Evolutionary conservation across 2,329 filamentous ascomycete genomes (phyloP), one percentile per base, ranked within the genome.

Genomic region (Aureobasidium namibiae): DNA sequence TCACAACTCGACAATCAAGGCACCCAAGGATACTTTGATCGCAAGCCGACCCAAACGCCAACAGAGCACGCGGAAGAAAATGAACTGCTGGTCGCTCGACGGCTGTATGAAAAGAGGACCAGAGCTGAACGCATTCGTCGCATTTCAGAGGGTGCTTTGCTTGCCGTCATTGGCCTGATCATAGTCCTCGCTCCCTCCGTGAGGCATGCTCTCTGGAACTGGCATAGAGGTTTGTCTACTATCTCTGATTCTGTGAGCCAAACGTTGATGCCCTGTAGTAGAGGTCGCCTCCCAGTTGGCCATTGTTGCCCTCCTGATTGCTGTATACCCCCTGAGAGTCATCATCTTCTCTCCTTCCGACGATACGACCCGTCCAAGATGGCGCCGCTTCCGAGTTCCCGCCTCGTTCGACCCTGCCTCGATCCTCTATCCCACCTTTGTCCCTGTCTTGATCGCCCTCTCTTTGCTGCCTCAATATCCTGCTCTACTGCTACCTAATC

Each of bases 381-480:
- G 46, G 38, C 57, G 57, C 49, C 67, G 70, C 23, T 73, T 85
- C 66, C 78, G 80, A 41, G 76, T 96, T 38, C 90, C 91, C 0
- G 76, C 84, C 4, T 80, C 82, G n/a, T 95, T 96, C 72, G 92
- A 97, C 68, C 92, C 91, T 2, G 92, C 92, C 7, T 90, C 92
- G 11, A 79, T 96, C n/a, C 73, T 96, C 60, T 97, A 96, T 69
- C 92, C 92, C 18, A 81, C 87, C 6, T 74, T 86, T 2, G 79
- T 96, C 31, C 90, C 92, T 0, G 74, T 92, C 16, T 79, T 92
- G 46, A 87, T 94, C 29, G 85, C 91, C 1, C 76, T 94, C 4
- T 85, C 92, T 10, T 78, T 96, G 42, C 83, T 85, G 8, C 78
- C 80, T 53, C 80, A 82, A 50, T 83, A 82, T 46, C 77, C 81